phyloP scores from a whole-genome alignment of 345 rosid species.

The Chamaenerion angustifolium region DNA sequence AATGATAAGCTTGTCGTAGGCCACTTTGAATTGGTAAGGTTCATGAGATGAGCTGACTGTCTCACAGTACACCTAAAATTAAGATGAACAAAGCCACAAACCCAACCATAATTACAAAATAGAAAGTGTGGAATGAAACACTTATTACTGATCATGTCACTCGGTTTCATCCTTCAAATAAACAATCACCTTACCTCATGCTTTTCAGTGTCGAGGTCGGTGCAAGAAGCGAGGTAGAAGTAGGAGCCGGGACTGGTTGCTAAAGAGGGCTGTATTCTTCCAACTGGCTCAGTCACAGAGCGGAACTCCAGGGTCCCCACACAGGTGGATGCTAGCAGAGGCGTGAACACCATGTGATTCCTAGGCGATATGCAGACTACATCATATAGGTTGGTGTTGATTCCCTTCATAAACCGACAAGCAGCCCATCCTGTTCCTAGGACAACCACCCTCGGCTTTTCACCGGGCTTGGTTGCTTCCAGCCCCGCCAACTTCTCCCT shows the following conservation, averaged over 20 bases:
- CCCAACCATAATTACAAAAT: too few relatives aligned
- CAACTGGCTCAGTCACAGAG: conserved; percentile 79
- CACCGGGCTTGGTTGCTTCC: conserved; percentile 49
- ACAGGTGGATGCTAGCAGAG: conserved; percentile 68
- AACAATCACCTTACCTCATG: conserved; percentile 47
- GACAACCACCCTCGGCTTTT: conserved; percentile 62
- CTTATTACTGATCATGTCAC: too few relatives aligned
- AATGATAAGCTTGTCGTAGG: conserved; percentile 78
- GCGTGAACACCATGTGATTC: conserved; percentile 82
- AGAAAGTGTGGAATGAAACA: too few relatives aligned
- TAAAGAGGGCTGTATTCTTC: conserved; percentile 66
- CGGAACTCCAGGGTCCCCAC: conserved; percentile 84
- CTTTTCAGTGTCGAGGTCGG: conserved; percentile 41
- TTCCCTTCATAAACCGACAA: conserved; percentile 61
- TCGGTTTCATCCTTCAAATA: too few relatives aligned
- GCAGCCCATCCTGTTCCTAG: conserved; percentile 80
- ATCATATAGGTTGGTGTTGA: conserved; percentile 41
- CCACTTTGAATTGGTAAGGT: conserved; percentile 72
- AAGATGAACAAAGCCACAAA: neutral
- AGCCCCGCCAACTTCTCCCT: conserved; percentile 31
- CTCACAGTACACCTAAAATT: conserved; percentile 62
- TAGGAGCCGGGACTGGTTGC: conserved; percentile 61
- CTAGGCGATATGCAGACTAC: conserved; percentile 64
- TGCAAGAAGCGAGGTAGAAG: conserved; percentile 76
- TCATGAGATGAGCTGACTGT: conserved; percentile 37